Conservation (phyloP, 148 eudicot species). For the Salicornia ramosissima region DNA sequence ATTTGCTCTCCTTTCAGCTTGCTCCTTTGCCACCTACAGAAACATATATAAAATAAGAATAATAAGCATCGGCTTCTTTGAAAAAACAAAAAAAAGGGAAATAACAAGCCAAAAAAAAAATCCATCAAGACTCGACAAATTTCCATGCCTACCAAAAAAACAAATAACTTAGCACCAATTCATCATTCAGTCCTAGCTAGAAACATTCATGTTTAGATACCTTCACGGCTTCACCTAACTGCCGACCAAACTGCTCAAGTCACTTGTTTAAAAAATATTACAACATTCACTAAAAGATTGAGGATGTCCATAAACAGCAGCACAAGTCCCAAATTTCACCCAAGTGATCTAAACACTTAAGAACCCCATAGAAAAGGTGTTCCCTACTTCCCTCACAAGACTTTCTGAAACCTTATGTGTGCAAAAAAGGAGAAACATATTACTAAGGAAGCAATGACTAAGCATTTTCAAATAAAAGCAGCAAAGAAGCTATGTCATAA, state of each 20-base stretch:
- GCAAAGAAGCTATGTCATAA: neutral
- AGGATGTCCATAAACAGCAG: too few relatives aligned
- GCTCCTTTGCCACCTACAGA: slow-evolving; percentile 85
- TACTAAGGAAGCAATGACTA: neutral
- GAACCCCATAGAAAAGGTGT: too few relatives aligned
- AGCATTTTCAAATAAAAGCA: neutral
- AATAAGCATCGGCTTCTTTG: neutral
- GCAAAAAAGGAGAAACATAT: neutral
- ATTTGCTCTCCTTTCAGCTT: slow-evolving; percentile 88
- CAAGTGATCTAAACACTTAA: too few relatives aligned
- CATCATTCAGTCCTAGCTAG: too few relatives aligned
- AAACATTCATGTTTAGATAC: too few relatives aligned
- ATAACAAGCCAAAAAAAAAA: neutral
- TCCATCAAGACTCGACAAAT: neutral
- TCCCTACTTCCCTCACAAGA: too few relatives aligned
- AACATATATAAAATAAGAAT: slow-evolving; percentile 11
- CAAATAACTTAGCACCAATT: too few relatives aligned
- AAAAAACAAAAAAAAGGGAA: neutral
- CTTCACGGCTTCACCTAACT: too few relatives aligned
- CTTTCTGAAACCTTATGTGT: neutral
- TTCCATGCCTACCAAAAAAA: neutral
- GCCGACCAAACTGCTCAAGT: too few relatives aligned
- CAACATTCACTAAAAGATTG: too few relatives aligned
- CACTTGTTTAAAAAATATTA: too few relatives aligned
- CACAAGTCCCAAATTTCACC: too few relatives aligned